Percentiles rank a stretch among this genome's conserved stretches.
phyloP scores from a whole-genome alignment of 495 filamentous ascomycete genomes.

The Aspergillus saccharolyticus region DNA sequence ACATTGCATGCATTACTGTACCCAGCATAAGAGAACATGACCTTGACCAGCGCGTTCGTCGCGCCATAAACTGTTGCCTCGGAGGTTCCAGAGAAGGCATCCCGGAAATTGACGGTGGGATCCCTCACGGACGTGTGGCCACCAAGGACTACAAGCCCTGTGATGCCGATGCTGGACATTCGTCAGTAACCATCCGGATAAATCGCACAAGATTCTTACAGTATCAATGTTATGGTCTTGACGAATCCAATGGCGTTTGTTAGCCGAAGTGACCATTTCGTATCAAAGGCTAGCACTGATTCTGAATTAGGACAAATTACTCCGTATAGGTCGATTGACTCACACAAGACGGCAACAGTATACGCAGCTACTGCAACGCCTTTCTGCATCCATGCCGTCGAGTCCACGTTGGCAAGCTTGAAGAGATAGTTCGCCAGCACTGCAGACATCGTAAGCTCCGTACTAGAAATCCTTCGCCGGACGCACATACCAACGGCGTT shows the following conservation, averaged over 20 bases:
- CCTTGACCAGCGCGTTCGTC: constrained; percentile 55
- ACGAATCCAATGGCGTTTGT: constrained; percentile 50
- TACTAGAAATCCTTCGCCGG: background rate
- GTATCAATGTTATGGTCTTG: constrained; percentile 53
- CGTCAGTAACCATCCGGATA: background rate
- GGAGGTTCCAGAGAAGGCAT: constrained; percentile 50
- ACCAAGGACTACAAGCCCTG: constrained; percentile 56
- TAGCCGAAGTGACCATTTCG: constrained; percentile 49
- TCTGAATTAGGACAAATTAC: background rate
- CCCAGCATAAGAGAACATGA: constrained; percentile 60
- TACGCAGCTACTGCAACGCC: constrained; percentile 58
- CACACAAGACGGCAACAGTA: constrained; percentile 47
- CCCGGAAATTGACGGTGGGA: constrained; percentile 51
- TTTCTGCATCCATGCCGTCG: constrained; percentile 55
- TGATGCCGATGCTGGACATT: constrained; percentile 43
- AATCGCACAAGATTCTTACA: constrained; percentile 28
- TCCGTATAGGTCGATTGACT: constrained; percentile 1
- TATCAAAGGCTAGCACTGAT: constrained; percentile 49
- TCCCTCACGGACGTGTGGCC: constrained; percentile 52
- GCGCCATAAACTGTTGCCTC: constrained; percentile 49
- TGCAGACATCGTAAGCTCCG: constrained; percentile 1
- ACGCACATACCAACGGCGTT: constrained; percentile 48
- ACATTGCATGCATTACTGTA: constrained; percentile 61
- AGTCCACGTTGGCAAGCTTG: constrained; percentile 38
- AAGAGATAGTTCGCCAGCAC: constrained; percentile 54